Conservation (phyloP, 148 eudicot species). For the Fagopyrum tataricum region DNA sequence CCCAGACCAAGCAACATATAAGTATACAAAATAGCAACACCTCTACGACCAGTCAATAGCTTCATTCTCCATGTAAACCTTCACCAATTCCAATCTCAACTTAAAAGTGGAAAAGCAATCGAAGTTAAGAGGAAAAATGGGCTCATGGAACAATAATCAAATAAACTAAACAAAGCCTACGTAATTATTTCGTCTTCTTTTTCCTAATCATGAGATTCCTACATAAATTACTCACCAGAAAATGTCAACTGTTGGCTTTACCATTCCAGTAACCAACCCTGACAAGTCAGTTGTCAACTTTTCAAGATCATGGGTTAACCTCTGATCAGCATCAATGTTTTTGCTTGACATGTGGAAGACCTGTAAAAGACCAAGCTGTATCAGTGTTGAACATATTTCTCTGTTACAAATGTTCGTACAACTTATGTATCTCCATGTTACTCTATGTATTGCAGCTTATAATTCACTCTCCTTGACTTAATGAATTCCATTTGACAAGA, state of each 20-base stretch:
- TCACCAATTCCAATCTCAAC: slow-evolving; percentile 12
- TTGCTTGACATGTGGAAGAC: slow-evolving; percentile 71
- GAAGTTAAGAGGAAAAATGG: slow-evolving; percentile 8
- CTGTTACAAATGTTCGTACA: neutral
- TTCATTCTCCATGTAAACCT: slow-evolving; percentile 99
- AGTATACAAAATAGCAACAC: slow-evolving; percentile 79
- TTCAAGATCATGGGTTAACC: slow-evolving; percentile 89
- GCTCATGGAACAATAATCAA: neutral
- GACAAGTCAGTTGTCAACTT: slow-evolving; percentile 85
- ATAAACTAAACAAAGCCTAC: neutral
- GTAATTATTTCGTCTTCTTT: neutral
- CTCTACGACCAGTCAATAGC: slow-evolving; percentile 80
- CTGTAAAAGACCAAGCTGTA: slow-evolving; percentile 21
- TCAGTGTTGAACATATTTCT: neutral
- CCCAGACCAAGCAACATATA: slow-evolving; percentile 96
- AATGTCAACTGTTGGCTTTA: slow-evolving; percentile 94
- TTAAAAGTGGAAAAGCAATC: slow-evolving; percentile 11
- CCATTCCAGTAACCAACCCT: slow-evolving; percentile 93
- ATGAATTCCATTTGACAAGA: neutral
- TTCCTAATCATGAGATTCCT: neutral
- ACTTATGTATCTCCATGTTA: neutral
- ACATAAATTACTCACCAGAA: slow-evolving; percentile 48
- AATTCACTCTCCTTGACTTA: neutral
- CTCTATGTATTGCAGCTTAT: neutral
- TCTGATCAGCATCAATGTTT: slow-evolving; percentile 86